A percentile compares a stretch with the other conserved stretches of the same genome.
phyloP scores from a whole-genome alignment of 805 yeast genomes.

The Wickerhamiella sorbophila region DNA sequence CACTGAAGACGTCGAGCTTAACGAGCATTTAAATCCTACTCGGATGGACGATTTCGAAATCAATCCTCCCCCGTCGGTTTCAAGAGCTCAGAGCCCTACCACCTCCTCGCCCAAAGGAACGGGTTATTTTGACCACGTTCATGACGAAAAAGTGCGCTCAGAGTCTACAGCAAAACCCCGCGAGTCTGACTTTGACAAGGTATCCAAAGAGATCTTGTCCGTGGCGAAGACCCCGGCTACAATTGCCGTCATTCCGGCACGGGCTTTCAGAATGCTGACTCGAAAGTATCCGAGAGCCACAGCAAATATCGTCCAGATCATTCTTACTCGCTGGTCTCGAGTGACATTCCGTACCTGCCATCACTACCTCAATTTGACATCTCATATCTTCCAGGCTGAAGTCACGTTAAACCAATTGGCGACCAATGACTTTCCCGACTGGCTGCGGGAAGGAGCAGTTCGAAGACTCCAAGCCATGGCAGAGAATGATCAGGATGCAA shows the following conservation, averaged over 20 bases:
- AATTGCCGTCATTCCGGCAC: constrained; percentile 80
- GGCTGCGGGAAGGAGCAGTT: constrained; percentile 44
- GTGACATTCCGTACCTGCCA: constrained; percentile 89
- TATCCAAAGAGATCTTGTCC: constrained; percentile 40
- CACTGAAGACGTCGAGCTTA: constrained; percentile 30
- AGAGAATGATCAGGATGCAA: constrained; percentile 12
- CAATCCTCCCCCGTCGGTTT: neutral
- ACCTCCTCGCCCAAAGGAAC: neutral
- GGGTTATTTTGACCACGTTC: neutral
- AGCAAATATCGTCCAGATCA: constrained; percentile 88
- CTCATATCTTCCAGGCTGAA: constrained; percentile 70
- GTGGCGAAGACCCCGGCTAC: constrained; percentile 65
- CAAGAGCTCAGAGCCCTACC: neutral
- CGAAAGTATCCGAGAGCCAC: constrained; percentile 74
- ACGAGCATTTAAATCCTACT: constrained; percentile 6
- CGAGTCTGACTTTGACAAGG: constrained; percentile 13
- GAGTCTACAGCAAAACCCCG: neutral
- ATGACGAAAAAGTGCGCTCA: neutral
- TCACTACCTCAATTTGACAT: constrained; percentile 68
- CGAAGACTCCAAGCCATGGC: constrained; percentile 26
- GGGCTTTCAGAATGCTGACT: constrained; percentile 61
- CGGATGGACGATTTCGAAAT: neutral
- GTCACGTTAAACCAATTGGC: constrained; percentile 40
- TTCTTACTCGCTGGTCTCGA: constrained; percentile 68
- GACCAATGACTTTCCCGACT: constrained; percentile 42